Conservation (phyloP, 306 rosid species). For the Bauhinia variegata region DNA sequence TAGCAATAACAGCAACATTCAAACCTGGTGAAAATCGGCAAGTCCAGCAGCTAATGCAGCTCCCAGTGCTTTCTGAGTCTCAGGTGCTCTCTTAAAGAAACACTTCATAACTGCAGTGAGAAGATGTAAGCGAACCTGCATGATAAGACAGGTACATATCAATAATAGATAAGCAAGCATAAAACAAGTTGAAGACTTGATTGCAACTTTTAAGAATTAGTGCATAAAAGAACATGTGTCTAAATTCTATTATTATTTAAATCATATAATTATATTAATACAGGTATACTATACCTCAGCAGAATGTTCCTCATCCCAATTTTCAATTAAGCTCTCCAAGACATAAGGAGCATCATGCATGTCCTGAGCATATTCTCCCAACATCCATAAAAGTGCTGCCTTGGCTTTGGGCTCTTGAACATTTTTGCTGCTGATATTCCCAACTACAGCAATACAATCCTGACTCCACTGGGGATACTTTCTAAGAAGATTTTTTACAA, state of each 20-base stretch:
- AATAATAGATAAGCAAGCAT: constrained; percentile 19
- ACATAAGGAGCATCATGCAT: constrained; percentile 96
- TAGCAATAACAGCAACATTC: constrained; percentile 26
- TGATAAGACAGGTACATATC: constrained; percentile 40
- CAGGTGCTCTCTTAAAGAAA: constrained; percentile 97
- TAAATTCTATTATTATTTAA: too few relatives aligned
- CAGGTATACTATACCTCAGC: constrained; percentile 69
- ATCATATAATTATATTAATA: not conserved
- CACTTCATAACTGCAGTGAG: constrained; percentile 99
- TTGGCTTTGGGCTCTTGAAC: constrained; percentile 98
- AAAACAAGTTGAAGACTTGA: constrained; percentile 16
- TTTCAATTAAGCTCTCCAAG: constrained; percentile 83
- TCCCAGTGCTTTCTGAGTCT: constrained; percentile 87
- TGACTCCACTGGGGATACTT: constrained; percentile 99
- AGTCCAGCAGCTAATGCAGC: constrained; percentile 96
- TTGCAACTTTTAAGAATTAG: not conserved
- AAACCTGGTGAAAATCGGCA: constrained; percentile 94
- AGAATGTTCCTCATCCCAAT: constrained; percentile 97
- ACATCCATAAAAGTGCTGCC: constrained; percentile 99
- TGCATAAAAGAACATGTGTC: not conserved
- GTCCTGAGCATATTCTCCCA: constrained; percentile 97
- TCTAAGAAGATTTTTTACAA: constrained; percentile 93
- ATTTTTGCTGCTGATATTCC: constrained; percentile 96
- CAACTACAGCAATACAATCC: constrained; percentile 99
- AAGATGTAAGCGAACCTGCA: constrained; percentile 96